Evolutionary conservation across 805 yeast species (phyloP), one percentile per base, ranked within the genome.

Genomic region (Candida golubevii): DNA sequence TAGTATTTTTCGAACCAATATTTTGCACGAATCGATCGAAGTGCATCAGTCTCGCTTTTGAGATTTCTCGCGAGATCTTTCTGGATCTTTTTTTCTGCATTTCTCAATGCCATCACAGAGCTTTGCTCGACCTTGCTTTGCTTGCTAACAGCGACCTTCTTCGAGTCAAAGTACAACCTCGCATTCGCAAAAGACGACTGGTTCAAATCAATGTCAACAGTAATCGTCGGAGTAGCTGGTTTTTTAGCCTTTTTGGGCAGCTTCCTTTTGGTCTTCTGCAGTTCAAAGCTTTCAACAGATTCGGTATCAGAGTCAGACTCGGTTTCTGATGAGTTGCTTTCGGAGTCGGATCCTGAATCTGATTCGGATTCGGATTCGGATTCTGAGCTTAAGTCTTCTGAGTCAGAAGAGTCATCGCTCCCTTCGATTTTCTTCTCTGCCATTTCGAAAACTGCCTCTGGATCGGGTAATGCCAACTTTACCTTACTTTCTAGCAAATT

Each of bases 1-100:
- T 75, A 80, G 62, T 83, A 91, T 63, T 91, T 93, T 60, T 93
- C 99, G 67, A 93, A 93, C 87, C 97, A 90, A 59, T 72, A 83
- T 38, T 88, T 88, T 5, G 78, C 72, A 38, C 97, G 75, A 29
- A 85, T 67, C 33, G 77, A 80, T 49, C 78, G 82, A 45, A 84
- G 66, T 7, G 68, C 59, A 26, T 71, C 75, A 39, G 54, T 53
- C 36, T 83, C 80, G 46, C 79, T 79, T 39, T 75, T 75, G 46
- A 86, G 65, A 39, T 76, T 75, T 53, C 77, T 79, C 43, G 79
- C 78, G 56, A 90, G 65, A 56, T 90, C 96, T 26, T 77, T 79
- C 39, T 76, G 75, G 50, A 91, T 85, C 55, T 83, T 86, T 44
- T 77, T 74, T 57, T 88, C 93, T 14, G 96, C 91, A 57, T 84